Evolutionary conservation across 345 rosid genomes (phyloP).

Genomic region (Hypericum androsaemum): DNA sequence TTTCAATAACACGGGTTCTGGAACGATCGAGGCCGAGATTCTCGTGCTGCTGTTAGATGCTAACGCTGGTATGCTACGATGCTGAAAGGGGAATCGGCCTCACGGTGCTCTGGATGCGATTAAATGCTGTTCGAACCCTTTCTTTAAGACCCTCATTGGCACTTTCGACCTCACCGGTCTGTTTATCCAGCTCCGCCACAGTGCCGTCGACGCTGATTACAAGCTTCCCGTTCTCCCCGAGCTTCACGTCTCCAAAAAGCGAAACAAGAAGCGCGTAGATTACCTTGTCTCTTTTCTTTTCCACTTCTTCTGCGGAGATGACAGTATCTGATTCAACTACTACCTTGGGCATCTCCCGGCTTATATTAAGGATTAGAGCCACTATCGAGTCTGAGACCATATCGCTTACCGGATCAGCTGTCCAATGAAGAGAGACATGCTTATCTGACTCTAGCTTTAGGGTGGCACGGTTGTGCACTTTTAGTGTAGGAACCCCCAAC

Average conservation of each 20-base stretch:
- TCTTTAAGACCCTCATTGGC: conserved; percentile 82
- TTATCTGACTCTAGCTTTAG: conserved; percentile 81
- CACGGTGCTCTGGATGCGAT: conserved; percentile 63
- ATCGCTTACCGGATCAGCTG: conserved; percentile 76
- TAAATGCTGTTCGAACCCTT: conserved; percentile 53
- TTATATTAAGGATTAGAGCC: conserved; percentile 70
- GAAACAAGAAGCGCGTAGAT: conserved; percentile 71
- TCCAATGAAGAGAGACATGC: conserved; percentile 80
- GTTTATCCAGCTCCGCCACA: conserved; percentile 66
- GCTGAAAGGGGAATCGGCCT: conserved; percentile 60
- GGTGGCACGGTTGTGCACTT: conserved; percentile 59
- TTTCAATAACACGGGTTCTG: too few relatives aligned
- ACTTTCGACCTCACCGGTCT: conserved; percentile 82
- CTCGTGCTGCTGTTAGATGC: too few relatives aligned
- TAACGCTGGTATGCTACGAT: conserved; percentile 11
- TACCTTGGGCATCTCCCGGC: conserved; percentile 70
- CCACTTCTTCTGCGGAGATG: conserved; percentile 54
- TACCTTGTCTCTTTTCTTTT: conserved; percentile 69
- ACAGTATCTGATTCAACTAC: conserved; percentile 43
- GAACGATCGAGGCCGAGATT: too few relatives aligned
- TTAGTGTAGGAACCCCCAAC: conserved; percentile 47
- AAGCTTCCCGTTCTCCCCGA: conserved; percentile 68
- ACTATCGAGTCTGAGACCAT: conserved; percentile 90
- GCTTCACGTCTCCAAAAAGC: conserved; percentile 82
- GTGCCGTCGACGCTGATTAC: conserved; percentile 66